Evolutionary conservation across 2,329 filamentous ascomycete species (phyloP).

Genomic region (Aureobasidium subglaciale): DNA sequence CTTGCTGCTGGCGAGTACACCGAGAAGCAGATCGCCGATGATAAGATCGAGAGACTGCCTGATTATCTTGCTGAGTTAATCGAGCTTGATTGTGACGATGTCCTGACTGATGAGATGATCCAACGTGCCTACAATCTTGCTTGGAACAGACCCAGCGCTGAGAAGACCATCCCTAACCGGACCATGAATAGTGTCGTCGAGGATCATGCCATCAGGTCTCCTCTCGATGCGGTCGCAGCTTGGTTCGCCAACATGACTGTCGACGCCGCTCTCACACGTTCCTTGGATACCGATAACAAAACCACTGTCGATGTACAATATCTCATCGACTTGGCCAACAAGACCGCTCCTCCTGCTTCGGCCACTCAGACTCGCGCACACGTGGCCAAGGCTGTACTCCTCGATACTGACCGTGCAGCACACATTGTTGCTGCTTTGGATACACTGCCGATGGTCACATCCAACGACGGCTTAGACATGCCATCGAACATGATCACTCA

Average conservation of each 20-base stretch:
- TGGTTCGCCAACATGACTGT: slow-evolving; percentile 79
- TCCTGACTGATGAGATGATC: slow-evolving; percentile 68
- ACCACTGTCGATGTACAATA: slow-evolving; percentile 38
- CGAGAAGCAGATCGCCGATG: slow-evolving; percentile 28
- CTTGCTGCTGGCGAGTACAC: slow-evolving; percentile 23
- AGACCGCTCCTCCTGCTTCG: slow-evolving; percentile 70
- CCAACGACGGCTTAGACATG: slow-evolving; percentile 26
- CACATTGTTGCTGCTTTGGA: slow-evolving; percentile 48
- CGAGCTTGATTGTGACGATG: slow-evolving; percentile 71
- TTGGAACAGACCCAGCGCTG: slow-evolving; percentile 71
- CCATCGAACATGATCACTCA: slow-evolving; percentile 45
- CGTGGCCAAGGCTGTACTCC: slow-evolving; percentile 52
- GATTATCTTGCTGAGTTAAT: slow-evolving; percentile 70
- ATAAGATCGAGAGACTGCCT: slow-evolving; percentile 61
- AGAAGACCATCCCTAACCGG: slow-evolving; percentile 58
- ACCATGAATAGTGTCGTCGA: slow-evolving; percentile 79
- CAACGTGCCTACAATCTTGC: slow-evolving; percentile 85
- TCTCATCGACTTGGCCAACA: slow-evolving; percentile 59
- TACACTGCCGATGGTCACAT: slow-evolving; percentile 38
- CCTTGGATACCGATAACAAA: slow-evolving; percentile 50
- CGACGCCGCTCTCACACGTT: slow-evolving; percentile 60
- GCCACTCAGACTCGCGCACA: slow-evolving; percentile 55
- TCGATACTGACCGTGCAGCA: slow-evolving; percentile 44
- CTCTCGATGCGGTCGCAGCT: slow-evolving; percentile 81
- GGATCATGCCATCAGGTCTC: slow-evolving; percentile 75